Conservation (phyloP, 805 yeast genomes). For the Wickerhamomyces subpelliculosus region DNA sequence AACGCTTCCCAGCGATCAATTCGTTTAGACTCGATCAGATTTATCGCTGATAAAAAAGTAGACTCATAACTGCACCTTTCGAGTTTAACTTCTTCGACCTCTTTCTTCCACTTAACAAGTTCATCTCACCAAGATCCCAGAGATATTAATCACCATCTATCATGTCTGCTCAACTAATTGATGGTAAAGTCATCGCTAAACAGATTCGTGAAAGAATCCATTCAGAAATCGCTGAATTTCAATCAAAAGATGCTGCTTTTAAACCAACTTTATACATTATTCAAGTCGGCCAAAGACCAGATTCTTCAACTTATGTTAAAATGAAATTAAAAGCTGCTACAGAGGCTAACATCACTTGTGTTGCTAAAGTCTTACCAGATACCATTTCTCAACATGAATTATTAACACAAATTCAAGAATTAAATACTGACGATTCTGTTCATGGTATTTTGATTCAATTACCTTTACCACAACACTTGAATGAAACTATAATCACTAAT, state of each 20-base stretch:
- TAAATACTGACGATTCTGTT: constrained; percentile 69
- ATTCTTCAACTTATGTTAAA: constrained; percentile 84
- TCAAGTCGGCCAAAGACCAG: constrained; percentile 88
- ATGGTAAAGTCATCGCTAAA: constrained; percentile 55
- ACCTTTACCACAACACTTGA: constrained; percentile 76
- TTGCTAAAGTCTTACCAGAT: constrained; percentile 57
- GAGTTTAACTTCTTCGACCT: too few relatives aligned
- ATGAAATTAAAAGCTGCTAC: constrained; percentile 88
- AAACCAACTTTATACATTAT: constrained; percentile 74
- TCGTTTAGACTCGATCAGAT: too few relatives aligned
- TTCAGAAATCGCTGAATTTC: constrained; percentile 39
- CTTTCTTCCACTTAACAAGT: background rate
- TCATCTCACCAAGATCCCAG: background rate
- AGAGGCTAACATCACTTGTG: constrained; percentile 71
- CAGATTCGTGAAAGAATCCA: constrained; percentile 45
- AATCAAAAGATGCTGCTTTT: constrained; percentile 41
- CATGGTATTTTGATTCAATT: constrained; percentile 88
- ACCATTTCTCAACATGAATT: constrained; percentile 53
- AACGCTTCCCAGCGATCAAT: too few relatives aligned
- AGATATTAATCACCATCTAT: background rate
- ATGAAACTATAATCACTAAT: constrained; percentile 75
- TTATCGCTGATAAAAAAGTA: too few relatives aligned
- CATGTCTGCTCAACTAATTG: constrained; percentile 35
- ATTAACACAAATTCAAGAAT: constrained; percentile 47
- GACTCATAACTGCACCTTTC: too few relatives aligned